These are phyloP conservation scores for Elasticomyces elasticus DNA, from an alignment of 495 filamentous ascomycete species.

Conservation along the genomic window DNA sequence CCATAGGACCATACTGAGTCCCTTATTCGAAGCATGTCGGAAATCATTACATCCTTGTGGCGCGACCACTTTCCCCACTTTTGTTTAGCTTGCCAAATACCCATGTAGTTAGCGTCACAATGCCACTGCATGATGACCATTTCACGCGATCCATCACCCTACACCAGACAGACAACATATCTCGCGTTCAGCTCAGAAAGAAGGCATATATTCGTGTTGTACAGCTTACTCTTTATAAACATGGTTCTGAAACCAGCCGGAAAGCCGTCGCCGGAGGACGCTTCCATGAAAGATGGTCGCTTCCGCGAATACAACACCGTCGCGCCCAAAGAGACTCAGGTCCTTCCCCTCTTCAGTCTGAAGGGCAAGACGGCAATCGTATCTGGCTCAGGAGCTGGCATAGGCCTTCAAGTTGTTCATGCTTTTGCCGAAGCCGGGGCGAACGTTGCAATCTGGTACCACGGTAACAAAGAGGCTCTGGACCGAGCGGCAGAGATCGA, in stretches of 20 bases:
- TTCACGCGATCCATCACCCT: no score
- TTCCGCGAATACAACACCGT: constrained; percentile 30
- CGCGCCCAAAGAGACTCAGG: constrained; percentile 45
- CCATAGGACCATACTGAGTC: no score
- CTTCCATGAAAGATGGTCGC: constrained; percentile 24
- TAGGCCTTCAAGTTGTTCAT: constrained; percentile 68
- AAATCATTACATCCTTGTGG: no score
- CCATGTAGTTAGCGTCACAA: no score
- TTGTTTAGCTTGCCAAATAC: no score
- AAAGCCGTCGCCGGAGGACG: constrained; percentile 14
- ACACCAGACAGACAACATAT: no score
- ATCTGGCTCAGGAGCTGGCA: constrained; percentile 71
- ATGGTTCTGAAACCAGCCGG: constrained; percentile 8
- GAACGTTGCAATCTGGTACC: constrained; percentile 83
- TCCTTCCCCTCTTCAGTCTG: constrained; percentile 73
- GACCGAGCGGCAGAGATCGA: constrained; percentile 65
- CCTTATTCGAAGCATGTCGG: no score
- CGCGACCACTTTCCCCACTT: no score
- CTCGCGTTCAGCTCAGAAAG: no score
- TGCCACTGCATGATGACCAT: no score
- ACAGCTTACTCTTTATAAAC: no score
- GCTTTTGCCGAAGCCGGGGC: constrained; percentile 74
- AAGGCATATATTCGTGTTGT: no score
- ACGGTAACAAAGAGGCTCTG: constrained; percentile 60
- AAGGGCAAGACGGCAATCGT: constrained; percentile 78